phyloP scores from a whole-genome alignment of 192 early-diverging fungal genomes.

The Coemansia furcata region DNA sequence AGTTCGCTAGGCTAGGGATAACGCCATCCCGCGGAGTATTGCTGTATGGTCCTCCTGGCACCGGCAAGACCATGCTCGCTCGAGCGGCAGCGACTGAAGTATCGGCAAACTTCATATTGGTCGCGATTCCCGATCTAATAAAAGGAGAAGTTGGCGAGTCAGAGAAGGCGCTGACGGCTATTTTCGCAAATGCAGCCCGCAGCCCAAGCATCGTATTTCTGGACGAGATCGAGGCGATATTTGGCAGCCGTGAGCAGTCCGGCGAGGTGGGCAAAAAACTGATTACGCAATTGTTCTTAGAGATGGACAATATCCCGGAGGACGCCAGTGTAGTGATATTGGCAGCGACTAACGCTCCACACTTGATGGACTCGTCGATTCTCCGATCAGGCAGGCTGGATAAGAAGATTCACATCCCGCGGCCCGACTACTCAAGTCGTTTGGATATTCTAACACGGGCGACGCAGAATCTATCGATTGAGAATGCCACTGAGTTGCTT shows the following conservation, averaged over 20 bases:
- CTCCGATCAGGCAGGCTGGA: slow-evolving; percentile 87
- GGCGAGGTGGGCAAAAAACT: slow-evolving; percentile 74
- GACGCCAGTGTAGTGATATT: slow-evolving; percentile 69
- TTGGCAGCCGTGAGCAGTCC: slow-evolving; percentile 64
- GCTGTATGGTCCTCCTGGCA: slow-evolving; percentile 85
- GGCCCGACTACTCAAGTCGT: slow-evolving; percentile 61
- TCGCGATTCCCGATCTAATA: slow-evolving; percentile 79
- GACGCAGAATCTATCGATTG: slow-evolving; percentile 27
- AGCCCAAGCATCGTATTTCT: slow-evolving; percentile 87
- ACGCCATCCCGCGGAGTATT: slow-evolving; percentile 76
- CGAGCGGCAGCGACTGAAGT: slow-evolving; percentile 80
- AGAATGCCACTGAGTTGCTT: slow-evolving; percentile 6
- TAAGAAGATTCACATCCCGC: slow-evolving; percentile 65
- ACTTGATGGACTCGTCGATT: slow-evolving; percentile 71
- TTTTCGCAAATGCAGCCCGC: slow-evolving; percentile 71
- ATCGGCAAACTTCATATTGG: slow-evolving; percentile 73
- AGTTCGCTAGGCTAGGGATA: slow-evolving; percentile 69
- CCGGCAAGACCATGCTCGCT: slow-evolving; percentile 90
- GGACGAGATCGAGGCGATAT: slow-evolving; percentile 92
- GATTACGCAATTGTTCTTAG: slow-evolving; percentile 73
- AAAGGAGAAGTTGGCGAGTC: slow-evolving; percentile 92
- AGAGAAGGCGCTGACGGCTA: slow-evolving; percentile 79
- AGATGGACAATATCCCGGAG: slow-evolving; percentile 67
- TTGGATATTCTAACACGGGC: slow-evolving; percentile 61
- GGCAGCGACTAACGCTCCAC: slow-evolving; percentile 84